Evolutionary conservation across 2,329 filamentous ascomycete species (phyloP), one percentile per base, ranked within the genome.

Genomic region (Monilinia vaccinii-corymbosi): DNA sequence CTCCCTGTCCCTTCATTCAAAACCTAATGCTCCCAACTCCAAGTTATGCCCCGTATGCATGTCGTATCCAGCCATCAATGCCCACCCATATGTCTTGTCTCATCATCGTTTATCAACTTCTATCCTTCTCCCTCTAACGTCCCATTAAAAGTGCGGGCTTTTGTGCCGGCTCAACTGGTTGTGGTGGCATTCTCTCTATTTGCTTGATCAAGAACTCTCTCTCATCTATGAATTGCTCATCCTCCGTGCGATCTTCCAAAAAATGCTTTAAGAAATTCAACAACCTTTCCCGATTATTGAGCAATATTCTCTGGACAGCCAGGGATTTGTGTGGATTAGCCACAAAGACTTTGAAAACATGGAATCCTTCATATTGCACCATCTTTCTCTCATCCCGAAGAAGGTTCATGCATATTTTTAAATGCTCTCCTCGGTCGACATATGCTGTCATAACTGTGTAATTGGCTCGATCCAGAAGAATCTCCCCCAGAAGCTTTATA

Each of bases 321-420:
- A 93, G 80, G n/a, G 91, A 96, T 77, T 99, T 99, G 78, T 97
- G 92, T 9, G 94, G 94, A 73, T 99, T 99, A 62, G 94, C 94
- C 58, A 97, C 94, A 75, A 99, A 99, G 64, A 99, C 93, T 79
- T 99, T 99, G 81, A 99, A 99, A 46, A 99, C 93, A 73, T 99
- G 94, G 73, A 99, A 99, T 9, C 92, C 94, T 74, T 99, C 94
- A 73, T 99, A 99, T 75, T 97, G 94, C 63, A 99, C 94, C 92
- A 99, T 99, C 75, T 96, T 94, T 67, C 93, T 85, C 74, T 97
- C 93, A 73, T 97, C 94, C 67, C 91, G 87, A 63, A 99, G 78
- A 62, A 99, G 80, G 74, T 96, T 97, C 94, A 99, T 99, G 77
- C 92, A 94, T 65, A 97, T 88, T 77, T 99, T 99, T 68, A 99